phyloP scores from a whole-genome alignment of 75 land plant genomes.

The Pinus tabuliformis region DNA sequence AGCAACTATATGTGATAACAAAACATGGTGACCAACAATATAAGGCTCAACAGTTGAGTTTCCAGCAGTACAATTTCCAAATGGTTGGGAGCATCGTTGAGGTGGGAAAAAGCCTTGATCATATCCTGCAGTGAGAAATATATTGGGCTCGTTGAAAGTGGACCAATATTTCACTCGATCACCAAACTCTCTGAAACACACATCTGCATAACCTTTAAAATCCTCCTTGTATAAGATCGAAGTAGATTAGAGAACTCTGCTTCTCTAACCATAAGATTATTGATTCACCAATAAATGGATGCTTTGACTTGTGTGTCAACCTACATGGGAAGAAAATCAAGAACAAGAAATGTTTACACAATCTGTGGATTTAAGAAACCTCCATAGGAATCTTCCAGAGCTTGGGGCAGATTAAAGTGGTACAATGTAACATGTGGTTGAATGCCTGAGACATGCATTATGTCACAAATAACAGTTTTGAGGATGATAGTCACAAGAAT shows the following conservation, averaged over 20 bases:
- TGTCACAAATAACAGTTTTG: background rate
- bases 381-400: constrained; percentile 42
- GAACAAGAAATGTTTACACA: constrained; percentile 6
- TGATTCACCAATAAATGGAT: no score
- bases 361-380: constrained; percentile 33
- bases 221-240: constrained; percentile 23
- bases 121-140: constrained; percentile 15
- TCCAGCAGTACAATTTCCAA: constrained; percentile 39
- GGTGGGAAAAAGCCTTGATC: constrained; percentile 30
- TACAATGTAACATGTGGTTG: constrained; percentile 35
- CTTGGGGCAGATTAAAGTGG: constrained; percentile 48
- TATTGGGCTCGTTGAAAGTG: constrained; percentile 44
- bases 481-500: background rate
- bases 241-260: background rate
- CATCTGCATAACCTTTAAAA: constrained; percentile 33
- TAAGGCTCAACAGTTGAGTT: constrained; percentile 54
- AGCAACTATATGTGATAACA: constrained; percentile 35
- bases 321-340: no score
- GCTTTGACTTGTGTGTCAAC: no score
- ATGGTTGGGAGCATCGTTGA: constrained; percentile 33
- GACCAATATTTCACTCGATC: constrained; percentile 44
- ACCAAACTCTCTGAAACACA: constrained; percentile 44
- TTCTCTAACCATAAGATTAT: no score
- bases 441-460: constrained; percentile 19
- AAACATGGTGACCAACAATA: constrained; percentile 35